Evolutionary conservation across 352 stramenopile species (phyloP), one percentile per base, ranked within the genome.

Genomic region (Globisporangium paroecandrum): DNA sequence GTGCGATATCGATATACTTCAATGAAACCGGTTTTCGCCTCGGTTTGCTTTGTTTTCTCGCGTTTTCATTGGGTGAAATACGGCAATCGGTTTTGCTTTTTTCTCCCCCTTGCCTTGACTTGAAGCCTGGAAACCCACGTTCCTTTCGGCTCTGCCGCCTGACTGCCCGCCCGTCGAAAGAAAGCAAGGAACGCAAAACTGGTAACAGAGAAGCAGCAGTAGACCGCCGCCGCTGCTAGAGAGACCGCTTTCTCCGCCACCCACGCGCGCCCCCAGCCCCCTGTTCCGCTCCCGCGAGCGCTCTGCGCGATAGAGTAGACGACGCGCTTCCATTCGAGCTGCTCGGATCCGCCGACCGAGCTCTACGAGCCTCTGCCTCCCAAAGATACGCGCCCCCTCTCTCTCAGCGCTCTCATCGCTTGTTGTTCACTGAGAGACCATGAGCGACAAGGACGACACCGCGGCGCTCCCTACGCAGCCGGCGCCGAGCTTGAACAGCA

Each of bases 401-500:
- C 24, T 58, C 22, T 57, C 24, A 32, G 6, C 12, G 1, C 24
- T 36, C 53, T 9, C 15, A 3, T 27, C 38, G 12, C 38, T 18
- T 46, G 12, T 46, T 46, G 12, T 46, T 27, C 53, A 36, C n/a
- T 32, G 25, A 12, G 47, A 18, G 51, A 58, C 3, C 60, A 69
- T 62, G 55, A 62, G 64, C 38, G 54, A 69, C 64, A 38, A 58
- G 25, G 53, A 38, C 4, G 49, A 18, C 15, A 15, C 53, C 25
- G 27, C 60, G 18, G 60, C 60, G 41, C 41, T 49, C 38, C 29
- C 53, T 20, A 18, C 53, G 53, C 53, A 58, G 55, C 63, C 54
- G 2, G 63, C 54, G 0, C 63, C 63, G 54, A 68, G 63, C 43
- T 43, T 68, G 36, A 63, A 63, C 25, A 60, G 18, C 54, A 68